Evolutionary conservation across 2,329 filamentous ascomycete genomes (phyloP), one percentile per base, ranked within the genome.

Genomic region (Elsinoe fawcettii): DNA sequence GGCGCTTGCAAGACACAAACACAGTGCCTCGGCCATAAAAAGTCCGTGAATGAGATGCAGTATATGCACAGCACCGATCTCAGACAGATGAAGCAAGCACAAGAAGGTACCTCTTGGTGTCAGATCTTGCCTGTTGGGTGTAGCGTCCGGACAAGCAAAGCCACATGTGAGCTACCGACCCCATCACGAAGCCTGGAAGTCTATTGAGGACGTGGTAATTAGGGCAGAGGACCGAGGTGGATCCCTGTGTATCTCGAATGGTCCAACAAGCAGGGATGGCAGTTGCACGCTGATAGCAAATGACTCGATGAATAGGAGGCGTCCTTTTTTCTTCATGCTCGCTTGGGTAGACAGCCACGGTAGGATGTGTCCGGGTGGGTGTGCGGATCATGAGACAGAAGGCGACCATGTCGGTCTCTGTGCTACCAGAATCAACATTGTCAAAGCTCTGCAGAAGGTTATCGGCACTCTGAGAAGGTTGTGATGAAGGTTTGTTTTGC

Each of bases 221-320:
- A 36, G 25, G 25, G 47, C 25, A 32, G 30, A 23, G 27, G 30
- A 20, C 23, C 47, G 9, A 34, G 25, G 47, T 51, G 47, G 47
- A 34, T 34, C 44, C 27, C 4, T 23, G 9, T 30, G 49, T 30
- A 37, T 53, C 30, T 53, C 49, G 27, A 37, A 36, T 36, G 49
- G 22, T 36, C 18, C 32, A 37, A 3, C 34, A 37, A 23, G n/a
- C 49, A 36, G 32, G 49, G 30, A 34, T 20, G 39, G 12, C 49
- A 30, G 12, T 51, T 51, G n/a, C 22, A 16, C 16, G 16, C 12
- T 51, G 27, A 51, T 34, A 51, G n/a, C 18, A 9, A 47, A 23
- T 49, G 44, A 49, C 44, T 49, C 44, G 44, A 44, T 49, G 7
- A 5, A 49, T 12, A 23, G 41, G 41, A 44, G 41, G 41, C 41